These are phyloP conservation scores for Alternaria gansuensis DNA, from an alignment of 2,329 filamentous ascomycete genomes.

Conservation along the genomic window DNA sequence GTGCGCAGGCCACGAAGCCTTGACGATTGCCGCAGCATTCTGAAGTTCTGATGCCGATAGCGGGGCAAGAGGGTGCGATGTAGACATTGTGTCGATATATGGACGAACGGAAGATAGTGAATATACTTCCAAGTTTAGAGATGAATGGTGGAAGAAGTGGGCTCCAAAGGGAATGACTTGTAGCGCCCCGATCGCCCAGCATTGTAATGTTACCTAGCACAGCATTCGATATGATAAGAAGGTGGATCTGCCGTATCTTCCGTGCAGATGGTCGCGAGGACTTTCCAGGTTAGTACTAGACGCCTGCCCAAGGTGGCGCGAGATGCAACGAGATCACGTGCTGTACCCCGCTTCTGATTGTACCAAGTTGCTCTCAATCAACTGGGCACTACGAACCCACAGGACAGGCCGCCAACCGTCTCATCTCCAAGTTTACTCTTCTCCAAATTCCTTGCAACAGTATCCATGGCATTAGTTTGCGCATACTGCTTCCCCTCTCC, in stretches of 20 bases:
- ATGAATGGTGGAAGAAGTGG: neutral
- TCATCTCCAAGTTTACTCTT: neutral
- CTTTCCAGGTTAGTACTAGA: slow-evolving; percentile 35
- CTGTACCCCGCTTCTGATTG: slow-evolving; percentile 20
- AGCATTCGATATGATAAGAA: slow-evolving; percentile 32
- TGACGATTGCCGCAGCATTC: slow-evolving; percentile 61
- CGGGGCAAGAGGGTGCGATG: slow-evolving; percentile 67
- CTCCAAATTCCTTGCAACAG: neutral
- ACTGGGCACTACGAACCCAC: neutral
- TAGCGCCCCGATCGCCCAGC: slow-evolving; percentile 4
- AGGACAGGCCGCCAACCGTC: neutral
- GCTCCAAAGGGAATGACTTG: neutral
- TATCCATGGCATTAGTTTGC: slow-evolving; percentile 10
- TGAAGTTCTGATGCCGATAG: slow-evolving; percentile 67
- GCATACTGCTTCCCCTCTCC: neutral
- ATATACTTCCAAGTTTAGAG: neutral
- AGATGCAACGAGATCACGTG: slow-evolving; percentile 22
- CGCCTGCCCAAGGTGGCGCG: slow-evolving; percentile 4
- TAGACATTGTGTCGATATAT: slow-evolving; percentile 37
- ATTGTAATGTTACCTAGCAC: slow-evolving; percentile 16
- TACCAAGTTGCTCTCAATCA: neutral
- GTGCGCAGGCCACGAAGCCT: slow-evolving; percentile 63
- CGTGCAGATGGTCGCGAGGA: slow-evolving; percentile 34
- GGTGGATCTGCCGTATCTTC: slow-evolving; percentile 27
- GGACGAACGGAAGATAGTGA: neutral